These are phyloP conservation scores for Stenogyne calaminthoides DNA, from an alignment of 305 asterid genomes.

Conservation along the genomic window DNA sequence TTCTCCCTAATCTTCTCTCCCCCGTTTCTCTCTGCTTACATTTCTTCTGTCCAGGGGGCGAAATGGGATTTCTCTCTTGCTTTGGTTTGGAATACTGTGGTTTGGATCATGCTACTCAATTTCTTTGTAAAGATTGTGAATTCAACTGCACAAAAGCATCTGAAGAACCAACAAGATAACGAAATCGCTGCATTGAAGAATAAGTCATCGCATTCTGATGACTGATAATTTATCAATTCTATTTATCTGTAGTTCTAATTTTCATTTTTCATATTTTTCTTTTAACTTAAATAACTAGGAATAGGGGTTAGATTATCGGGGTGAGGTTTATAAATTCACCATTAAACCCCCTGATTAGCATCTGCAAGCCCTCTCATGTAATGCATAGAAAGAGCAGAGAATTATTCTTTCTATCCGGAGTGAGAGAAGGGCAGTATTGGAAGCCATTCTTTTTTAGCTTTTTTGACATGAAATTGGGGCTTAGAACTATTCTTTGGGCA, in stretches of 20 bases:
- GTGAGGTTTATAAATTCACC: conserved; percentile 32
- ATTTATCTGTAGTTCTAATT: not conserved
- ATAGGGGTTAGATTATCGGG: conserved; percentile 17
- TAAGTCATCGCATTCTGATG: conserved; percentile 52
- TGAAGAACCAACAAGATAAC: conserved; percentile 71
- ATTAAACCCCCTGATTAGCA: conserved; percentile 34
- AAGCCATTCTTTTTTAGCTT: not conserved
- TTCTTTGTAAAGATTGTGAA: conserved; percentile 83
- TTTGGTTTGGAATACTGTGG: conserved; percentile 81
- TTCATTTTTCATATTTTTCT: not conserved
- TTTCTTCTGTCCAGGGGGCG: conserved; percentile 45
- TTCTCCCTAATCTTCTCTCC: conserved; percentile 4
- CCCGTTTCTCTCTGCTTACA: not conserved
- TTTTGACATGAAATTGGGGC: conserved; percentile 4
- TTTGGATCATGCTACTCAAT: conserved; percentile 91
- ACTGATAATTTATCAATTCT: conserved; percentile 33
- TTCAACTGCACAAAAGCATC: conserved; percentile 70
- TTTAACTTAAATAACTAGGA: conserved; percentile 8
- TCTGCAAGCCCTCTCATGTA: conserved; percentile 28
- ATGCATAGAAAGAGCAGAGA: conserved; percentile 42
- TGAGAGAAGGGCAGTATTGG: conserved; percentile 21
- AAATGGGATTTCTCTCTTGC: conserved; percentile 87
- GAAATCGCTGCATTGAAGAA: conserved; percentile 61
- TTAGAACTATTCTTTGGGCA: conserved; percentile 19
- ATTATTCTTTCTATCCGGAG: conserved; percentile 19